These are phyloP conservation scores for Geotrichum siamense DNA, from an alignment of 1,139 yeast species.

Conservation along the genomic window DNA sequence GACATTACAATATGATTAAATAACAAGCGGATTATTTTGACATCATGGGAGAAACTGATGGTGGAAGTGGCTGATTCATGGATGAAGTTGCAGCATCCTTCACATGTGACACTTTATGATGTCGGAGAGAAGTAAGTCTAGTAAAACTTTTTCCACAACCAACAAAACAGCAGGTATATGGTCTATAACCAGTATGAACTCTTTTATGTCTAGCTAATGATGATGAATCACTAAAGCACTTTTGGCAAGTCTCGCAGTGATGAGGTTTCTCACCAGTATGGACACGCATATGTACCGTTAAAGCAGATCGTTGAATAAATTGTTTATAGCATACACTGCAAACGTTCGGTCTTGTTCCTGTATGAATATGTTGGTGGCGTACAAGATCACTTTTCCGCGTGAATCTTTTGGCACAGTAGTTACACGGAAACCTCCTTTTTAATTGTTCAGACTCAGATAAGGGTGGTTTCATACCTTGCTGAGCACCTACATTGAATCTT, in stretches of 20 bases:
- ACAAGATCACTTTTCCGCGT: constrained; percentile 60
- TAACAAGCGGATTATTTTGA: too few species aligned
- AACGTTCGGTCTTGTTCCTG: constrained; percentile 58
- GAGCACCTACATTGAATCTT: not conserved
- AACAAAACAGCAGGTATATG: constrained; percentile 61
- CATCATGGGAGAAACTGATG: too few species aligned
- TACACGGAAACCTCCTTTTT: constrained; percentile 1
- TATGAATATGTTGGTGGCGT: constrained; percentile 70
- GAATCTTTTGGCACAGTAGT: constrained; percentile 36
- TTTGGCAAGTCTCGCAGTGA: constrained; percentile 32
- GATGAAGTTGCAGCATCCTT: too few species aligned
- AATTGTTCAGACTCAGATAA: not conserved
- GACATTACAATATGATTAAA: too few species aligned
- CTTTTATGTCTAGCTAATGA: constrained; percentile 37
- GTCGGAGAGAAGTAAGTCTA: constrained; percentile 54
- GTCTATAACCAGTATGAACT: constrained; percentile 45
- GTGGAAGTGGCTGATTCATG: too few species aligned
- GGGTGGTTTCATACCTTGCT: not conserved
- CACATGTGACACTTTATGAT: not conserved
- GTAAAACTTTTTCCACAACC: constrained; percentile 62
- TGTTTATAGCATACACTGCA: constrained; percentile 42
- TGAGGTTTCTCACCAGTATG: constrained; percentile 77
- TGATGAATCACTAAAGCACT: constrained; percentile 37
- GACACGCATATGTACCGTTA: constrained; percentile 64
- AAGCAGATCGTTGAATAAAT: constrained; percentile 61